Evolutionary conservation across 2,329 filamentous ascomycete genomes (phyloP).

Genomic region (Meredithiella fracta): DNA sequence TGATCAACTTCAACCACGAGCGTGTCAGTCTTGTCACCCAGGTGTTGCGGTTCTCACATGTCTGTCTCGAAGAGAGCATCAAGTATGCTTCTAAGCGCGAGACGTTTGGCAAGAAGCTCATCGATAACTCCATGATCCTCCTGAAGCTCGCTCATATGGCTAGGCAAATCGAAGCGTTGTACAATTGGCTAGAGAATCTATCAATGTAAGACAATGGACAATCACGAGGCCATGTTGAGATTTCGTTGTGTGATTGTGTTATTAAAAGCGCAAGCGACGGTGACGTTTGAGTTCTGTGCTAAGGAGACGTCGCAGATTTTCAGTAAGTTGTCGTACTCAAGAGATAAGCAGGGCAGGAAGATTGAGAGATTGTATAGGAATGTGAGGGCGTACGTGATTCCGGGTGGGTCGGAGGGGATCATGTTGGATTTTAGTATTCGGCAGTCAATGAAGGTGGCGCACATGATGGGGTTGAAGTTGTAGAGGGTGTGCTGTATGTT

Average conservation of each 20-base stretch:
- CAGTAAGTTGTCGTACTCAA: constrained; percentile 77
- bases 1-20: constrained; percentile 99
- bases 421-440: constrained; percentile 95
- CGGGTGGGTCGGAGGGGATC: constrained; percentile 92
- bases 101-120: constrained; percentile 92
- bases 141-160: constrained; percentile 98
- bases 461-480: constrained; percentile 91
- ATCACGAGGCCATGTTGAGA: constrained; percentile 89
- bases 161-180: constrained; percentile 90
- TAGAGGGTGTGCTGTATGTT: constrained; percentile 26
- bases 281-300: constrained; percentile 95
- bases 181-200: constrained; percentile 96
- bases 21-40: constrained; percentile 98
- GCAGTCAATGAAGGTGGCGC: constrained; percentile 73
- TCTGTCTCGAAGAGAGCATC: constrained; percentile 91
- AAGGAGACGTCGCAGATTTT: constrained; percentile 96
- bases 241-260: constrained; percentile 87
- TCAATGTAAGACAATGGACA: constrained; percentile 83
- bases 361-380: constrained; percentile 89
- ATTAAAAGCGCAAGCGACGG: constrained; percentile 84
- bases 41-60: constrained; percentile 82
- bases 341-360: constrained; percentile 89
- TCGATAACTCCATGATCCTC: constrained; percentile 92
- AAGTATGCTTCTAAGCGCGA: constrained; percentile 95
- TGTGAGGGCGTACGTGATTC: constrained; percentile 89